Conservation (phyloP, 192 early-diverging fungal genomes). For the Chytriomyces confervae region DNA sequence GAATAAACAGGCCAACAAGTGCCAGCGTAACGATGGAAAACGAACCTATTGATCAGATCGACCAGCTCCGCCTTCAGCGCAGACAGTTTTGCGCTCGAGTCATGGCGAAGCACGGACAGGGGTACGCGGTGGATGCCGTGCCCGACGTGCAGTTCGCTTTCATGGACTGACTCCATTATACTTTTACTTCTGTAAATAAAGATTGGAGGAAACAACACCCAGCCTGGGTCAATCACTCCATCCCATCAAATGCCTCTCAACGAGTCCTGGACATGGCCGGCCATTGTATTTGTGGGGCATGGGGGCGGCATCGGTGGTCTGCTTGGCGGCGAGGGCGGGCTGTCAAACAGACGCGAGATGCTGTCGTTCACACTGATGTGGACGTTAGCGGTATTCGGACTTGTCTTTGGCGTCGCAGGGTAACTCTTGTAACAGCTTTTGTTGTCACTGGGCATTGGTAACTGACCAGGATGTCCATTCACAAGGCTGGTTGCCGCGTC, state of each 20-base stretch:
- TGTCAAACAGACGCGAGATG: conserved; percentile 16
- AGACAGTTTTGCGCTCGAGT: conserved; percentile 62
- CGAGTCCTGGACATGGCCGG: conserved; percentile 18
- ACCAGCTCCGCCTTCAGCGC: conserved; percentile 75
- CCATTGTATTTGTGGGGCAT: conserved; percentile 14
- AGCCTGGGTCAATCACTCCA: too few relatives aligned
- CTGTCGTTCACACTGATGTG: conserved; percentile 16
- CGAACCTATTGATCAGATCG: conserved; percentile 70
- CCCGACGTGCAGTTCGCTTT: conserved; percentile 66
- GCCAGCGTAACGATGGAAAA: too few relatives aligned
- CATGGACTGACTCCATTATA: not conserved
- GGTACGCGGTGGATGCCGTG: conserved; percentile 66
- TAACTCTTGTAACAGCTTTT: not conserved
- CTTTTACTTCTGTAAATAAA: not conserved
- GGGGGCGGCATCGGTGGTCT: conserved; percentile 31
- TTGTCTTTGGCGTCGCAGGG: conserved; percentile 23
- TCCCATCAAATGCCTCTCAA: too few relatives aligned
- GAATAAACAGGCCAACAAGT: too few relatives aligned
- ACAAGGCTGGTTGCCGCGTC: not conserved
- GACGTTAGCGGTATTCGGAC: conserved; percentile 19
- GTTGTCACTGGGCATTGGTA: not conserved
- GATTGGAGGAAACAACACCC: not conserved
- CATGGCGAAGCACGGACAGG: conserved; percentile 67
- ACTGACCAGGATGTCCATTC: not conserved
- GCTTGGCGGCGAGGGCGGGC: conserved; percentile 14